Evolutionary conservation across 345 rosid genomes (phyloP).

Genomic region (Dovyalis caffra): DNA sequence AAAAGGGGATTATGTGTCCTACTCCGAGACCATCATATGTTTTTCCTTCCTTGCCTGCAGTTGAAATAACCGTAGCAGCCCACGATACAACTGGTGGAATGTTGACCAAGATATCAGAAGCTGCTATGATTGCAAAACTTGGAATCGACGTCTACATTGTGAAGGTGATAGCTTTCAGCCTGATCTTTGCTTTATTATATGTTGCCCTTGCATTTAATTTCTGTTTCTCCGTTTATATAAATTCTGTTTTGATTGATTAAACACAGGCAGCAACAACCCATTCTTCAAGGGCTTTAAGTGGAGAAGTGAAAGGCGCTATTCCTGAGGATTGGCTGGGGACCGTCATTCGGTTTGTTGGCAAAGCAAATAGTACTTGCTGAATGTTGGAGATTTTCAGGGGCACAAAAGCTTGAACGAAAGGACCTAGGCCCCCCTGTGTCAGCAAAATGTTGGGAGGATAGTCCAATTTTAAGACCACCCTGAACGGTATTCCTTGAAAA

Average conservation of each 20-base stretch:
- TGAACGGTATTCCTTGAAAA: background rate
- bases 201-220: background rate
- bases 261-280: conserved; percentile 74
- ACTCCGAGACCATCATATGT: background rate
- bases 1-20: background rate
- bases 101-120: conserved; percentile 85
- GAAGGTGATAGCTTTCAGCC: conserved; percentile 40
- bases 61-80: conserved; percentile 71
- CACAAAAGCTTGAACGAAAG: background rate
- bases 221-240: no score
- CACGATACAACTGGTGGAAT: conserved; percentile 97
- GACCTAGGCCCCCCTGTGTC: background rate
- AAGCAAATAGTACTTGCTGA: background rate
- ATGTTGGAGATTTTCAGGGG: background rate
- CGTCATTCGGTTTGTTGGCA: conserved; percentile 1
- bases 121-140: conserved; percentile 84
- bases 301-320: conserved; percentile 44
- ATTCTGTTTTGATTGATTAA: background rate
- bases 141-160: conserved; percentile 90
- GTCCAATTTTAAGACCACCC: background rate
- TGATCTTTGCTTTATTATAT: background rate
- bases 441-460: background rate
- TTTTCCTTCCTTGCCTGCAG: conserved; percentile 36
- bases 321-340: conserved; percentile 88
- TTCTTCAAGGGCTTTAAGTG: conserved; percentile 61